Evolutionary conservation across 305 asterid species (phyloP).

Genomic region (Fraxinus floribunda): DNA sequence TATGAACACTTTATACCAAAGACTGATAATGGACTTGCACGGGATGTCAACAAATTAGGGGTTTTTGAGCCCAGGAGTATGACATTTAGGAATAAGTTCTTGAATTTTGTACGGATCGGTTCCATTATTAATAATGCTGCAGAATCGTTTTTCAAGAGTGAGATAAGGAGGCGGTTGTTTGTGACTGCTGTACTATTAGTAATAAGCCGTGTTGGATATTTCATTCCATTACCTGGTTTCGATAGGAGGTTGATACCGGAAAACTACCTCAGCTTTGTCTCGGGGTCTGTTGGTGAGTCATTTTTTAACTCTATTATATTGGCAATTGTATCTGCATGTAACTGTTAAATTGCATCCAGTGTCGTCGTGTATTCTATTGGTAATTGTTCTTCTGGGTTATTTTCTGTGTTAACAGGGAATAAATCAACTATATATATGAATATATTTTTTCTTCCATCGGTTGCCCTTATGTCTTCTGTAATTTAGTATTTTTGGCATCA

Average conservation of each 20-base stretch:
- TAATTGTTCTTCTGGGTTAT: not conserved
- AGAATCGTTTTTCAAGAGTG: constrained; percentile 95
- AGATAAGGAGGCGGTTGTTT: constrained; percentile 89
- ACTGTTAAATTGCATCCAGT: constrained; percentile 3
- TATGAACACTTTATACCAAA: constrained; percentile 43
- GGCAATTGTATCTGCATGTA: not conserved
- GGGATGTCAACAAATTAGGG: constrained; percentile 23
- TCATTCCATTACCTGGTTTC: constrained; percentile 94
- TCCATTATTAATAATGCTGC: constrained; percentile 71
- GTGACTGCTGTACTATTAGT: constrained; percentile 74
- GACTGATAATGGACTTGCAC: constrained; percentile 26
- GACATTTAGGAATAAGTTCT: constrained; percentile 67
- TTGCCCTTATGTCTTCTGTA: not conserved
- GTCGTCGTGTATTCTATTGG: not conserved
- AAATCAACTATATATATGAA: not conserved
- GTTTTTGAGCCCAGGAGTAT: constrained; percentile 34
- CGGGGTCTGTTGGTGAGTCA: constrained; percentile 80
- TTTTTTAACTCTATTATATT: constrained; percentile 1
- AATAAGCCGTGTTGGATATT: constrained; percentile 86
- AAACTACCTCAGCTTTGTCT: constrained; percentile 81
- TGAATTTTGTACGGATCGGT: constrained; percentile 65
- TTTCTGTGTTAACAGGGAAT: constrained; percentile 11
- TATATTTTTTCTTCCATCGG: not conserved
- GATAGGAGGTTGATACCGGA: constrained; percentile 93
- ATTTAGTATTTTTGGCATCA: not conserved